Evolutionary conservation across 805 yeast species (phyloP), one percentile per base, ranked within the genome.

Genomic region (Wickerhamiella australiensis): DNA sequence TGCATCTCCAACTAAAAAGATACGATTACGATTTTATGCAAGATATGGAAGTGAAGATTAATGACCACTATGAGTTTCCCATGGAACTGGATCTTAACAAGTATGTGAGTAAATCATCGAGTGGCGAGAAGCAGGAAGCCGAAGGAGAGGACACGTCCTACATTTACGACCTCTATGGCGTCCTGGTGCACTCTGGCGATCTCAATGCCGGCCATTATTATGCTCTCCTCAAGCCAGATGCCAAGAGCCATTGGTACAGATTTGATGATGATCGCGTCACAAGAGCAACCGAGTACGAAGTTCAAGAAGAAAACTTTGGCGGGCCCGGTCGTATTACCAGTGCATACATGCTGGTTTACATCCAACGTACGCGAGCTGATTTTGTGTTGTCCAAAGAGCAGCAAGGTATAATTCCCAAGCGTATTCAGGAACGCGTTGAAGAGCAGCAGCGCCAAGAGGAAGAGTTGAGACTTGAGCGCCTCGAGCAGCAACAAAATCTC

Each of bases 261-360:
- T 92, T 90, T 69, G 99, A 92, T 64, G 99, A 92, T 65, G 98
- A 92, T 60, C 77, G 80, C 53, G 99, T 92, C 26, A 84, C 94
- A 75, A 77, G 79, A 57, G 96, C 84, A 1, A 84, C 95, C 0
- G 73, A 77, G 33, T 74, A 73, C 50, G 95, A 90, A 59, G 98
- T 87, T 0, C 82, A 88, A 59, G 88, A 87, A 33, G 95, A 85
- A 49, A 92, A 90, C 63, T 92, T 79, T 67, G 99, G 99, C 3
- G 85, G 85, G 17, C 80, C 80, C 50, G 77, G 85, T 56, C 78
- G 95, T 43, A 92, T 86, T 35, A 88, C 97, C 0, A 85, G 92
- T 38, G 98, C 98, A 1, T 92, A 92, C 61, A 92, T 92, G 98
- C 75, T 92, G 66, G 97, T 92, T 2, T 92, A 92, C 62, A 75